Conservation (phyloP, 164 flowering plant species). For the Vitis rupestris region DNA sequence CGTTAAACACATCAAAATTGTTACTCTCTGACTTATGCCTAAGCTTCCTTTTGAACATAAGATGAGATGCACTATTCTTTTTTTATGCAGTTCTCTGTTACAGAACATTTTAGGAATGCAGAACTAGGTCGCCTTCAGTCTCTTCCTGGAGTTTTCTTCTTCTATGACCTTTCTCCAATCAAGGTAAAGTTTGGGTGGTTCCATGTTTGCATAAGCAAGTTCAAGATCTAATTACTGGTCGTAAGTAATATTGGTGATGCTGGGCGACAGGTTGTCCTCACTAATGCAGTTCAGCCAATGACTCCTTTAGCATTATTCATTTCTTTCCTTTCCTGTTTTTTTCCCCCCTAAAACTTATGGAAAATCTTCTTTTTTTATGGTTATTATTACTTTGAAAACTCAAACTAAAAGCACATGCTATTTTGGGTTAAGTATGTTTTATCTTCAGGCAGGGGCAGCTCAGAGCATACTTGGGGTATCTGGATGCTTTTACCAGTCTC, state of each 20-base stretch:
- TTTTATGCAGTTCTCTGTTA: slow-evolving; percentile 77
- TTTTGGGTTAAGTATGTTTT: too few relatives aligned
- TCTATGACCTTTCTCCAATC: slow-evolving; percentile 87
- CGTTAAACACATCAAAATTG: not conserved
- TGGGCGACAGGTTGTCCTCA: not conserved
- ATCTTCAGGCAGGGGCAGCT: too few relatives aligned
- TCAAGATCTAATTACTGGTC: slow-evolving; percentile 4
- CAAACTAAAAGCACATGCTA: too few relatives aligned
- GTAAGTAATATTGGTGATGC: not conserved
- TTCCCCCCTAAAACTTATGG: too few relatives aligned
- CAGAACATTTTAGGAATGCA: slow-evolving; percentile 68
- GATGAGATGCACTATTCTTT: slow-evolving; percentile 6
- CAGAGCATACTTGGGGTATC: too few relatives aligned
- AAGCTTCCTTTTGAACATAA: not conserved
- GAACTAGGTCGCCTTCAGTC: slow-evolving; percentile 57
- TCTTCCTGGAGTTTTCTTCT: slow-evolving; percentile 86
- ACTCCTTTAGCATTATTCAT: too few relatives aligned
- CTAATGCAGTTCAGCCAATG: not conserved
- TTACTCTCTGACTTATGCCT: not conserved
- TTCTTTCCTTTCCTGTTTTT: too few relatives aligned
- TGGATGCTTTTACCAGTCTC: not conserved
- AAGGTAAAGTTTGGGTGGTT: slow-evolving; percentile 40
- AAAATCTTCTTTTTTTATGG: too few relatives aligned
- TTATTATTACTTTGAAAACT: too few relatives aligned
- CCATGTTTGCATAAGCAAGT: not conserved